A percentile compares a stretch with the other conserved stretches of the same genome.
These are phyloP conservation scores for Ceratocystis eucalypticola DNA, from an alignment of 2,329 filamentous ascomycete species.

Conservation along the genomic window DNA sequence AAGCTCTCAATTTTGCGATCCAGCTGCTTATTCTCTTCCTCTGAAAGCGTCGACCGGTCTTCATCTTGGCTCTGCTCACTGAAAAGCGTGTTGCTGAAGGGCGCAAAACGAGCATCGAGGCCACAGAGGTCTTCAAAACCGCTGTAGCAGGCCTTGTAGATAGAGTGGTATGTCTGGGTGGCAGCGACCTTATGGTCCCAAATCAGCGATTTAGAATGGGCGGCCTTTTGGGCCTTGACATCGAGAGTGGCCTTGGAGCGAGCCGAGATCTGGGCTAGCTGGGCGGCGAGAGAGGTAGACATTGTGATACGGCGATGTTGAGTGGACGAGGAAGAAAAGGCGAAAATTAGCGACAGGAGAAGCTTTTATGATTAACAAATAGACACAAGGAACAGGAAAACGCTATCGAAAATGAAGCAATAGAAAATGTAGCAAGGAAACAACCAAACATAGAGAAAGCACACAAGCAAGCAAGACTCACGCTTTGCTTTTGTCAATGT, in stretches of 20 bases:
- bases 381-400: conserved; percentile 7
- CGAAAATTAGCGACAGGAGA: neutral
- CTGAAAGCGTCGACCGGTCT: conserved; percentile 74
- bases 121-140: conserved; percentile 86
- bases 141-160: conserved; percentile 76
- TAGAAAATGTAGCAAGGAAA: neutral
- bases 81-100: conserved; percentile 70
- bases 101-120: conserved; percentile 64
- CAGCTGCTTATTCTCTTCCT: conserved; percentile 67
- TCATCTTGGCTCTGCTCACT: conserved; percentile 84
- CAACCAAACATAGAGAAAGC: conserved; percentile 6
- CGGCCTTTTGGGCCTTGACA: conserved; percentile 79
- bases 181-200: conserved; percentile 78
- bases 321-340: conserved; percentile 58
- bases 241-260: conserved; percentile 84
- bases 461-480: neutral
- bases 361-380: conserved; percentile 3
- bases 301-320: conserved; percentile 32
- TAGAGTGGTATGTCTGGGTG: conserved; percentile 75
- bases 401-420: neutral
- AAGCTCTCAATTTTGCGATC: conserved; percentile 69
- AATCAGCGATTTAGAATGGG: conserved; percentile 87
- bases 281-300: conserved; percentile 78
- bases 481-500: neutral
- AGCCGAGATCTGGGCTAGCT: conserved; percentile 83